Conservation (phyloP, 148 eudicot genomes). For the Rheum nobile region DNA sequence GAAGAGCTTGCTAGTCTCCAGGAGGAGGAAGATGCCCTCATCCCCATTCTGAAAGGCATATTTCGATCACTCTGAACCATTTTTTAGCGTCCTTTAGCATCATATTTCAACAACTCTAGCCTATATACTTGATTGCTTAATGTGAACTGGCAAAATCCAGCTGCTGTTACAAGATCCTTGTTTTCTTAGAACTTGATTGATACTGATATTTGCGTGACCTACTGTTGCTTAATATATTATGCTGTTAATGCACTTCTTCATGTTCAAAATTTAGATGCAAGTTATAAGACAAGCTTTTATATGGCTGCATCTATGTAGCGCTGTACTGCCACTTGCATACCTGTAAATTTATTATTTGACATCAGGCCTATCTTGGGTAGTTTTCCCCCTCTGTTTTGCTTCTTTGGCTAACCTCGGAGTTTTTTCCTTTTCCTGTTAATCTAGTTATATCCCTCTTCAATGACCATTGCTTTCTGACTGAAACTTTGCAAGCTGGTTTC, state of each 20-base stretch:
- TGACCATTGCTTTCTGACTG: background rate
- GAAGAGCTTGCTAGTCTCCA: slow-evolving; percentile 35
- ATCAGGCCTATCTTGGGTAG: background rate
- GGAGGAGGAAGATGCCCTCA: slow-evolving; percentile 41
- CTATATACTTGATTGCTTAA: background rate
- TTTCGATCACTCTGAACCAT: background rate
- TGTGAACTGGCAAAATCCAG: background rate
- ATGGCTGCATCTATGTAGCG: background rate
- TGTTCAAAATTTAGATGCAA: background rate
- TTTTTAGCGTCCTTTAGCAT: background rate
- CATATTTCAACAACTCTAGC: background rate
- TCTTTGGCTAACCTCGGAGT: background rate
- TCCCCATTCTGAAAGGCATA: slow-evolving; percentile 43
- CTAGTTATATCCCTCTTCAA: background rate
- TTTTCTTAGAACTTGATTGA: background rate
- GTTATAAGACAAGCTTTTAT: background rate
- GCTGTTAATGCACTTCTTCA: background rate
- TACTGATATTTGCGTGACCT: background rate
- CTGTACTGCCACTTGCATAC: background rate
- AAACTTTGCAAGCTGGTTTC: background rate
- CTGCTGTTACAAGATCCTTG: background rate
- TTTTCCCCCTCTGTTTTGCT: background rate
- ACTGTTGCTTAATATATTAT: background rate
- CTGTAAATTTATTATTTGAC: background rate
- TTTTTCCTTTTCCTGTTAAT: background rate